Base-by-base conservation (phyloP, 2,329 filamentous ascomycete species). In the Ceratocystiopsis minuta region DNA sequence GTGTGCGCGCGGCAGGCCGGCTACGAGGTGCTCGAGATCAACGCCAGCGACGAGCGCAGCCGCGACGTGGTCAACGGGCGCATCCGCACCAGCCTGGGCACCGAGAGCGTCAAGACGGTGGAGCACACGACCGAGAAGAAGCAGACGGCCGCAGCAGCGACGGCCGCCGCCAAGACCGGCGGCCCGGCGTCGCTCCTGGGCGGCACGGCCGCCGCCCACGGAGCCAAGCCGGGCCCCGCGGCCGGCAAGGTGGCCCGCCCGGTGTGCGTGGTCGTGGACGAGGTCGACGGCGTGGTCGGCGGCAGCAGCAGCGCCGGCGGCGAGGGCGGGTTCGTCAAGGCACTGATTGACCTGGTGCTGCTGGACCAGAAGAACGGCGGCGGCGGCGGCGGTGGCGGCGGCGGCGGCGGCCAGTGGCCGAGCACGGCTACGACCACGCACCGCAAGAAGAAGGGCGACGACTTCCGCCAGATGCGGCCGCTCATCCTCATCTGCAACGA, bases 401-500 rank as follows among this genome's bases (percentile, higher is more conserved):
- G 14, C 18, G 28, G 34, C 34, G 47, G 55, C 7, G 33, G 20
- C 7, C 7, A 4, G 20, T 4, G 20, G 7, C 20, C 4, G 20
- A 7, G 20, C 20, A 4, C 20, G 20, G 20, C 20, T 4, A 42
- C 36, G 2, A 12, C 33, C 17, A 3, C 17, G n/a, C 36, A 17
- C 38, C 33, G 15, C 17, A 33, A 66, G 50, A 82, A 73, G 58
- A 88, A 85, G 55, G 79, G 78, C 0, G 88, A 96, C 53, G 80
- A 78, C 45, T 98, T 98, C 55, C 74, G 81, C 36, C 70, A 95
- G 47, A 72, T 93, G 60, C 72, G 90, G 37, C 90, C 90, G 0
- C 66, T 98, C 28, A 85, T 98, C 40, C 67, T 98, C 38, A 90
- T 98, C 51, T 98, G 90, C 64, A 98, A 98, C 53, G 92, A 98